Base-by-base conservation (phyloP, 1,284 basidiomycete species). In the Boletus semigastroideus region DNA sequence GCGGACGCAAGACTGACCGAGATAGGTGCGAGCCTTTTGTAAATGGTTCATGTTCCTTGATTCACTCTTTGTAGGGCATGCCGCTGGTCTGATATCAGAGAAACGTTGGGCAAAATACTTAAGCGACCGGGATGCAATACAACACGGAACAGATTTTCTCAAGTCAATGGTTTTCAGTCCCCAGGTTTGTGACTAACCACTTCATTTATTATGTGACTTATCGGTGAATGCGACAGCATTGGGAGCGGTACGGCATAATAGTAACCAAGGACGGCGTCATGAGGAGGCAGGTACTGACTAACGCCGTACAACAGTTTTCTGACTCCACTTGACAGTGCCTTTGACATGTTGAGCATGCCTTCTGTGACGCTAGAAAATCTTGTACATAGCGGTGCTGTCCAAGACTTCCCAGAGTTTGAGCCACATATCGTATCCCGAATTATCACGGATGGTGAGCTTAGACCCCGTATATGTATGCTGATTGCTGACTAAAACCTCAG, bases 1-100 rank as follows among this genome's bases (percentile, higher is more conserved):
- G 93, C 93, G 2, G 92, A 95, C 70, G 49, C 83, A 49, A 78
- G 92, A 33, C 72, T 96, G 49, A 95, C 93, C 0, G 78, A 80
- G 58, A 84, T 84, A 65, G 90, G 87, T 82, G 36, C 22, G 46
- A 17, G 7, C 11, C 12, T 51, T 49, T 42, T 25, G 27, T 1
- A 30, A 30, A 43, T 33, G 28, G 5, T 14, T 34, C 2, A 11
- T 37, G 30, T 45, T 13, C 16, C 16, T 36, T 54, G 17, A 45
- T 48, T 47, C 45, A 44, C n/a, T 22, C 17, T 51, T 43, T 57
- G 25, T 54, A 81, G 84, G 79, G 5, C 74, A 79, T 39, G 56
- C 66, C 2, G 78, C 72, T 4, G 85, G 87, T 6, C 79, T 80
- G 5, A 77, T 94, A n/a, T 79, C 83, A 11, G 77, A 83, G 42